Evolutionary conservation across 1,139 yeast genomes (phyloP), one percentile per base, ranked within the genome.

Genomic region (Saccharomyces hybrid): DNA sequence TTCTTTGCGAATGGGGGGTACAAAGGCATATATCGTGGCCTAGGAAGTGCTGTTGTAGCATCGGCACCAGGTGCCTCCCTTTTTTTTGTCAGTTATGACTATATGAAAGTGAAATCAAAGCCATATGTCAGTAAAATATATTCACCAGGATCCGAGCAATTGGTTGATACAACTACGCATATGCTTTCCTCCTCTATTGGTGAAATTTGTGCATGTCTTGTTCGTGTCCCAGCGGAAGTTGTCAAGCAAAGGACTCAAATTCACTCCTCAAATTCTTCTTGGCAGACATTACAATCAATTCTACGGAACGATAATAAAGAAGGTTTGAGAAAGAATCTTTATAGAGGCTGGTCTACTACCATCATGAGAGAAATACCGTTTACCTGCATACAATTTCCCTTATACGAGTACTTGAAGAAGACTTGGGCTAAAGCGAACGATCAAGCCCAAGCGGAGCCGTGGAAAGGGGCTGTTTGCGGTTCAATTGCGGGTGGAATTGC

Each of bases 171-270:
- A 0, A 41, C 75, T 0, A 75, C 79, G 0, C 98, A 93, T 67
- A 91, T 93, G 98, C 60, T 81, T 3, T 78, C 95, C 13, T 97
- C 98, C 0, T 85, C 96, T 1, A 68, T 83, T 30, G 99, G 99
- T 51, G 99, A 93, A 68, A 75, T 91, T 7, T 86, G 95, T 1
- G 99, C 99, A 0, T 93, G 99, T 67, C 72, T 86, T 54, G 95
- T 93, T 1, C 77, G 99, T 56, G 99, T 95, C 0, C 99, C 99
- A 0, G 96, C 96, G 0, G 99, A 93, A 67, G 96, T 93, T 38
- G 83, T 93, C 65, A 93, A 95, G 70, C 99, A 93, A 71, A 77
- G 98, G 56, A 88, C 98, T 0, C 99, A 93, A 69, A 86, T 97
- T 0, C 32, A 42, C 7, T 38, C 46, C 11, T 78, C 81, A 41